Conservation (phyloP, 2,329 filamentous ascomycete genomes). For the Penicillium janthinellum region DNA sequence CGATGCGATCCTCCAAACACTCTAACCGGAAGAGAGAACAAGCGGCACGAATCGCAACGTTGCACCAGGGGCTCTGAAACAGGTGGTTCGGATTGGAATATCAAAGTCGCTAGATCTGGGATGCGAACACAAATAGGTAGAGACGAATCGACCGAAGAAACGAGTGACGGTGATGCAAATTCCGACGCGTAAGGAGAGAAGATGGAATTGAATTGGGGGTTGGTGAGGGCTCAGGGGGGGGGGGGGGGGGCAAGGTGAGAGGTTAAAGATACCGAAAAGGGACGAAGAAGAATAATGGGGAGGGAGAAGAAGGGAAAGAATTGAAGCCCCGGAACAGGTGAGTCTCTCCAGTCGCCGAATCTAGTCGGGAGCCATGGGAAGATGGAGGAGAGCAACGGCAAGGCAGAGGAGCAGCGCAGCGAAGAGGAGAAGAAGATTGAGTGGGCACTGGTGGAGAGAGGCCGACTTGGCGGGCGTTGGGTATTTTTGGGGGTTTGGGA, state of each 20-base stretch:
- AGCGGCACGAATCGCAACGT: background rate
- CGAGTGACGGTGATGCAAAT: slow-evolving; percentile 17
- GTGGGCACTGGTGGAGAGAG: slow-evolving; percentile 1
- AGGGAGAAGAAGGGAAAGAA: slow-evolving; percentile 14
- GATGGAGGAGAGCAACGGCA: slow-evolving; percentile 19
- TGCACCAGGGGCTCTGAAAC: background rate
- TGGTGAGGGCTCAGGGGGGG: slow-evolving; percentile 19
- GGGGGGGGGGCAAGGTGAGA: background rate
- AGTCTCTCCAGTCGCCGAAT: slow-evolving; percentile 23
- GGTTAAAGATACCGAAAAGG: slow-evolving; percentile 5
- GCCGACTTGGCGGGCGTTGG: background rate
- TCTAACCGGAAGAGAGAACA: background rate
- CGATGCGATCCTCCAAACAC: slow-evolving; percentile 1
- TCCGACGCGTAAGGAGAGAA: slow-evolving; percentile 16
- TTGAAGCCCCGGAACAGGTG: slow-evolving; percentile 8
- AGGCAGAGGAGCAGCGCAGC: slow-evolving; percentile 8
- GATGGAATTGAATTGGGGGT: slow-evolving; percentile 1
- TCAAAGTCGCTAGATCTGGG: background rate
- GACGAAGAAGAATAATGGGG: slow-evolving; percentile 13
- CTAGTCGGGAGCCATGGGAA: slow-evolving; percentile 31
- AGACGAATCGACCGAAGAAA: slow-evolving; percentile 13
- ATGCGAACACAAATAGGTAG: background rate
- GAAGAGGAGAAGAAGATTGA: slow-evolving; percentile 29
- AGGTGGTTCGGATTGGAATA: background rate
- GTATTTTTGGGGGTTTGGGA: background rate